Evolutionary conservation across 208 protist species (phyloP).

Genomic region (Leptomonas pyrrhocoris): DNA sequence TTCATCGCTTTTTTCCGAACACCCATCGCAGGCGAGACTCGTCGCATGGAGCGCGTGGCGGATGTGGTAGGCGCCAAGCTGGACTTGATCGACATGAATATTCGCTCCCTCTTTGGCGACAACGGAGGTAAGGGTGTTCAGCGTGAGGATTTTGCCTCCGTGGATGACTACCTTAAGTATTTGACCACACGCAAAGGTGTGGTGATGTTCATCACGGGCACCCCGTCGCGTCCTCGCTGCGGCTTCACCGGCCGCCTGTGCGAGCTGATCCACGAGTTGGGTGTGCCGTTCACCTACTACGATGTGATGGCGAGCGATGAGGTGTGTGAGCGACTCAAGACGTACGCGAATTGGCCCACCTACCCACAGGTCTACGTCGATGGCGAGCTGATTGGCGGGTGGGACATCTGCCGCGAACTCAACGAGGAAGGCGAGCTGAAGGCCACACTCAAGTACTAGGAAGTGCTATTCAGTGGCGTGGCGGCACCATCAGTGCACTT

Average conservation of each 20-base stretch:
- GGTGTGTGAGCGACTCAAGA: slow-evolving; percentile 90
- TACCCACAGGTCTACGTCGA: slow-evolving; percentile 95
- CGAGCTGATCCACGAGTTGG: slow-evolving; percentile 72
- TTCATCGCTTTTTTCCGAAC: slow-evolving; percentile 89
- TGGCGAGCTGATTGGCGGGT: slow-evolving; percentile 92
- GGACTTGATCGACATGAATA: slow-evolving; percentile 75
- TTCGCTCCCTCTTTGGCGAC: slow-evolving; percentile 76
- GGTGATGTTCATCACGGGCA: slow-evolving; percentile 93
- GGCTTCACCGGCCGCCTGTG: slow-evolving; percentile 88
- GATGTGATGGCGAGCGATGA: slow-evolving; percentile 92
- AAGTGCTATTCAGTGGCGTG: not conserved
- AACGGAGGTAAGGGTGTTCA: slow-evolving; percentile 55
- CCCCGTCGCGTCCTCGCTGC: slow-evolving; percentile 87
- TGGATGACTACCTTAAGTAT: slow-evolving; percentile 85
- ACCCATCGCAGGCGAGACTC: slow-evolving; percentile 16
- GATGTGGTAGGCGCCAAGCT: slow-evolving; percentile 84
- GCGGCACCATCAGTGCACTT: not conserved
- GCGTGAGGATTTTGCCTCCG: slow-evolving; percentile 50
- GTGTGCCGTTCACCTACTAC: slow-evolving; percentile 80
- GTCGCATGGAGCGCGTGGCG: slow-evolving; percentile 66
- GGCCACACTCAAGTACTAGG: slow-evolving; percentile 52
- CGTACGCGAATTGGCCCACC: slow-evolving; percentile 93
- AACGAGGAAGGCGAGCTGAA: slow-evolving; percentile 84
- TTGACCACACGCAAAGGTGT: slow-evolving; percentile 81
- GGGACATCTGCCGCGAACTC: slow-evolving; percentile 89